Evolutionary conservation across 257 asterid genomes (phyloP).

Genomic region (Fraxinus anomala): DNA sequence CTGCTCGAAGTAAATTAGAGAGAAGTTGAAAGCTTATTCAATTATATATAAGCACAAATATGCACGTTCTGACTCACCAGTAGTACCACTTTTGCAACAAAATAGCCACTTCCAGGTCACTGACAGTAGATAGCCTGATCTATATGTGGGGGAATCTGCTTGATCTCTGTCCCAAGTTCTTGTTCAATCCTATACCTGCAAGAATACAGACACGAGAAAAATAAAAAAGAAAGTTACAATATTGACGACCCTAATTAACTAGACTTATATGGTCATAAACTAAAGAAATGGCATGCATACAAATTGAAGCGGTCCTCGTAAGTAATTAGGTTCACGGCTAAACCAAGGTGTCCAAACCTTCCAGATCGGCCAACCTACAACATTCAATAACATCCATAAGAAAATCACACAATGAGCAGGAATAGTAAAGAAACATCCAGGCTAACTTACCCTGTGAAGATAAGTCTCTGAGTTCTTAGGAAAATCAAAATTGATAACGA

Average conservation of each 20-base stretch:
- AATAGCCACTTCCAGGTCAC: slow-evolving; percentile 31
- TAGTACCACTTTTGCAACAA: slow-evolving; percentile 17
- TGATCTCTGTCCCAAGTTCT: slow-evolving; percentile 80
- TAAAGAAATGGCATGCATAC: slow-evolving; percentile 37
- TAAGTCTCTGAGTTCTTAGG: slow-evolving; percentile 84
- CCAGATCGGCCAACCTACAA: slow-evolving; percentile 84
- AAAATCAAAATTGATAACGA: slow-evolving; percentile 79
- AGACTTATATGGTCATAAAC: neutral
- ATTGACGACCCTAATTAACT: slow-evolving; percentile 12
- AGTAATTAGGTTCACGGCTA: slow-evolving; percentile 77
- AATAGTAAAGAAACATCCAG: neutral
- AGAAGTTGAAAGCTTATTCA: neutral
- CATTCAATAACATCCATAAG: slow-evolving; percentile 5
- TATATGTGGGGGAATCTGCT: slow-evolving; percentile 84
- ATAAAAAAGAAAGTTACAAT: neutral
- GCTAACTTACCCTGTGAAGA: slow-evolving; percentile 65
- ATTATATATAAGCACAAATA: neutral
- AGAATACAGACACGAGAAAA: neutral
- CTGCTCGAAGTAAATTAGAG: neutral
- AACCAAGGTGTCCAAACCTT: slow-evolving; percentile 79
- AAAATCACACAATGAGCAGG: neutral
- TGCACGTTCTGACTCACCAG: slow-evolving; percentile 33
- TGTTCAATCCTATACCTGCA: slow-evolving; percentile 80
- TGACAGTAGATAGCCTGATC: slow-evolving; percentile 78
- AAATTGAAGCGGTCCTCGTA: slow-evolving; percentile 78